phyloP scores from a whole-genome alignment of 495 filamentous ascomycete genomes.

The Parathielavia hyrcaniae region DNA sequence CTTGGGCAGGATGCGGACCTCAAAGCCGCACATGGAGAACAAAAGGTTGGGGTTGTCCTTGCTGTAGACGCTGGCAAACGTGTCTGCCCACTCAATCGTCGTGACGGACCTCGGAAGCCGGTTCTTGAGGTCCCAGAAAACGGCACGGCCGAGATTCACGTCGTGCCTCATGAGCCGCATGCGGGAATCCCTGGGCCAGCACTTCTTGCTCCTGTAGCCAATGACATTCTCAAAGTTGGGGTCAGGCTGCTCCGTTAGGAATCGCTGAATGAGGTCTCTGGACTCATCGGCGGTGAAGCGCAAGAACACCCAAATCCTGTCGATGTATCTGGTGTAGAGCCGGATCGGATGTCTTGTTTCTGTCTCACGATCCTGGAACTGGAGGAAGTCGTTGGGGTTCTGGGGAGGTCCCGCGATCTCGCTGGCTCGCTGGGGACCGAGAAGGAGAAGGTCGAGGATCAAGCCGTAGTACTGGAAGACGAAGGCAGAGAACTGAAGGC shows the following conservation, averaged over 20 bases:
- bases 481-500: constrained; percentile 95
- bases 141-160: constrained; percentile 94
- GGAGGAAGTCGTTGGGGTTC: constrained; percentile 95
- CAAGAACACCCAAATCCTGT: constrained; percentile 98
- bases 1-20: constrained; percentile 96
- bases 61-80: constrained; percentile 98
- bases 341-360: constrained; percentile 92
- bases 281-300: constrained; percentile 91
- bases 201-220: constrained; percentile 98
- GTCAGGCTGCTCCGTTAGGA: constrained; percentile 96
- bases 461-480: constrained; percentile 99
- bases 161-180: constrained; percentile 99
- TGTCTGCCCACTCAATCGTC: constrained; percentile 99
- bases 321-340: constrained; percentile 94
- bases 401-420: constrained; percentile 97
- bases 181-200: constrained; percentile 94
- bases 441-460: constrained; percentile 87
- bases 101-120: constrained; percentile 88
- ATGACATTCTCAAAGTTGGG: constrained; percentile 99
- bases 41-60: constrained; percentile 95
- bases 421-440: constrained; percentile 88
- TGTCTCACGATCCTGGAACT: constrained; percentile 86
- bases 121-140: constrained; percentile 99
- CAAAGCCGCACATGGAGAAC: constrained; percentile 98
- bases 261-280: constrained; percentile 91